Evolutionary conservation across 805 yeast genomes (phyloP), one percentile per base, ranked within the genome.

Genomic region (Candida caryicola): DNA sequence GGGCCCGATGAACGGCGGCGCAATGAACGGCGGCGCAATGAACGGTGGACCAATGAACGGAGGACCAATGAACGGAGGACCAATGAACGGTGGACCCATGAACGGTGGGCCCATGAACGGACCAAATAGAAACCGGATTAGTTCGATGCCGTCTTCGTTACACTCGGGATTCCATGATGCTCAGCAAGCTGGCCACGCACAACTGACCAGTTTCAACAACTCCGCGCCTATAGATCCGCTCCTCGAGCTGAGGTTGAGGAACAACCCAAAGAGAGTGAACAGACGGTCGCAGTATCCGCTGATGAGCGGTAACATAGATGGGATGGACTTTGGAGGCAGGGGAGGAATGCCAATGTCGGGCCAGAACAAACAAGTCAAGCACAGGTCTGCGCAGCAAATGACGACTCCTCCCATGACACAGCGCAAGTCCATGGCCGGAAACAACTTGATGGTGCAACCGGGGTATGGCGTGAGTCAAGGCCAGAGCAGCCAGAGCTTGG

Each of bases 341-440:
- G 74, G 71, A 15, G 74, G 74, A 5, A 69, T 69, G 74, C 73
- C 73, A 2, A 62, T 61, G 60, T 60, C 67, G 0, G 40, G 37
- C 13, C 29, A 26, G 23, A 17, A 27, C 15, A 26, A 9, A 12
- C 39, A 23, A 18, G 43, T 33, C 6, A 44, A 41, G 33, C 43
- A 45, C 33, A 37, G 44, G 4, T 41, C 48, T 15, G 31, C 36
- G 39, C 26, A 12, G 10, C 26, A 12, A 15, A 19, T 23, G 3
- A 4, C 18, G 18, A 31, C 25, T 6, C 33, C 28, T n/a, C 34
- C 27, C 3, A 31, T 31, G 27, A 31, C 6, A 12, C 30, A 34
- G 16, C 18, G 37, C 17, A 34, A 27, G 14, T 34, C 37, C 13
- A 19, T 27, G 37, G 18, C 13, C 23, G 16, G 17, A 17, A 10